Conservation (phyloP, 495 filamentous ascomycete genomes). For the Ramalina peruviana region DNA sequence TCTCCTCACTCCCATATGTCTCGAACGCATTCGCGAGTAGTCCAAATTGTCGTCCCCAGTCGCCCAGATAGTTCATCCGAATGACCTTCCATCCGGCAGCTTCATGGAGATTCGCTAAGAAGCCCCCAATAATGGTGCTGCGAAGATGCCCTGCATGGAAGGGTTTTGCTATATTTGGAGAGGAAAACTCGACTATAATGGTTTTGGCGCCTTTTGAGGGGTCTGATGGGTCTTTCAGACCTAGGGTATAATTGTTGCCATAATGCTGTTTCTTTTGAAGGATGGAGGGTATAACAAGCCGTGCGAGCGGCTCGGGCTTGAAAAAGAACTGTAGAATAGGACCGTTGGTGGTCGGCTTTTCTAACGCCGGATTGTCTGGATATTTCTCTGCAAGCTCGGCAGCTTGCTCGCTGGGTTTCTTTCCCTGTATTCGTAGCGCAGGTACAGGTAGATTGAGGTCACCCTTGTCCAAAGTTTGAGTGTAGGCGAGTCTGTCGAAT, state of each 20-base stretch:
- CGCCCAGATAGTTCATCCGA: conserved; percentile 63
- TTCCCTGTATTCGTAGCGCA: conserved; percentile 60
- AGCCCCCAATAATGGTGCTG: conserved; percentile 65
- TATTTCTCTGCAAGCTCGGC: conserved; percentile 63
- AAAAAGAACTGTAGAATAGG: conserved; percentile 76
- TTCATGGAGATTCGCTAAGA: conserved; percentile 53
- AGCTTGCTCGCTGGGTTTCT: conserved; percentile 61
- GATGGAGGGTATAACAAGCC: conserved; percentile 50
- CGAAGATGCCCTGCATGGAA: conserved; percentile 62
- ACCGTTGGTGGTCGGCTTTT: conserved; percentile 47
- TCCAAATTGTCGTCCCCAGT: conserved; percentile 69
- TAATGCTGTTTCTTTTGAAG: conserved; percentile 45
- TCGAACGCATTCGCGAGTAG: conserved; percentile 55
- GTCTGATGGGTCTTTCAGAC: conserved; percentile 53
- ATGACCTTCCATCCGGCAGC: conserved; percentile 58
- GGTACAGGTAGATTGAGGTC: conserved; percentile 73
- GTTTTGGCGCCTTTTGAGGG: conserved; percentile 54
- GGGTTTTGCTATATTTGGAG: conserved; percentile 63
- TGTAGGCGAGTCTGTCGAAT: conserved; percentile 68
- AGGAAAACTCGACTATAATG: conserved; percentile 58
- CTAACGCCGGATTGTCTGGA: conserved; percentile 61
- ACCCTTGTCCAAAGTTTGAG: conserved; percentile 73
- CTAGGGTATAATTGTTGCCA: conserved; percentile 51
- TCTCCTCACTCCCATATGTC: conserved; percentile 48
- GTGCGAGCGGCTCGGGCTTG: conserved; percentile 42